Base-by-base conservation (phyloP, 2,329 filamentous ascomycete genomes). In the Aspergillus floridensis region DNA sequence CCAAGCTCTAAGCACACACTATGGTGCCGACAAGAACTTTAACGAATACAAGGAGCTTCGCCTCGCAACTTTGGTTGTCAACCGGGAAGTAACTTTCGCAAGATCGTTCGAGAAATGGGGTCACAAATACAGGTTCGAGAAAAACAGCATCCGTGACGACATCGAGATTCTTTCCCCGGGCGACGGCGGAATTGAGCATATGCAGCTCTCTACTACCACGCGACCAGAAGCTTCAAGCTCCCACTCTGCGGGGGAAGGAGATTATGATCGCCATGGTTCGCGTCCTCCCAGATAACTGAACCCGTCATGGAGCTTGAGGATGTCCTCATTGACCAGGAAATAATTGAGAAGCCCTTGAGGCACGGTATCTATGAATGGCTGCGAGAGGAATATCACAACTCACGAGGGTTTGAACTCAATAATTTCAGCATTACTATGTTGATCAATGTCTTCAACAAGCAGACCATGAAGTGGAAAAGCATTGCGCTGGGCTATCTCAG, bases 341-440 rank as follows among this genome's bases (percentile, higher is more conserved):
- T 7, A 10, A 19, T 49, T 0, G 24, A 24, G 12, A 35, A 54
- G n/a, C 56, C 47, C 14, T 29, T 44, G 5, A 21, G 14, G 6
- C 41, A 50, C 16, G 56, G 59, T 24, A 83, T 86, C 50, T 69
- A 81, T 56, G 48, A 68, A 0, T 81, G 80, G 70, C 81, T 86
- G 14, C 67, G 73, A 21, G 46, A 69, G 0, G 65, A 78, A 0
- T 82, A 85, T 61, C 63, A 63, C 0, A 64, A 70, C 0, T 83
- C 78, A 0, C 80, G 83, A 0, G 84, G 83, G 0, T 81, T 82
- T 16, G 82, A 86, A 53, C 60, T 88, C 0, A 85, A 84, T 0
- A 86, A 75, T 1, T 78, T 80, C 61, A 72, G 73, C 44, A 41
- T 68, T 0, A 65, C 70, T 1, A 53, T 77, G 3, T 55, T 76